These are phyloP conservation scores for Castanea crenata DNA, from an alignment of 306 rosid genomes.

Conservation along the genomic window DNA sequence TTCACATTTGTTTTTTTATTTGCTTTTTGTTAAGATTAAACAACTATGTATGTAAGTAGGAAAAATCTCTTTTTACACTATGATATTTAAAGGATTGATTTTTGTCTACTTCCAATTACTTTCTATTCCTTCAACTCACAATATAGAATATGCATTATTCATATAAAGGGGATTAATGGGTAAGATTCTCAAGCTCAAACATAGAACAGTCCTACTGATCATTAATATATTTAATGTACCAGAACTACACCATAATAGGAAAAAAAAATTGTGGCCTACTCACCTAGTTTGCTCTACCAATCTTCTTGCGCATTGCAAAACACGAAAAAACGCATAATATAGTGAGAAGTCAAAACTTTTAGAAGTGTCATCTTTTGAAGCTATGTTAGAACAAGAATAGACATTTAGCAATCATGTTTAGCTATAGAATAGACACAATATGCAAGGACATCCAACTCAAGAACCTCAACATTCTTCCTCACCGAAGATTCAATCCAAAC, in stretches of 20 bases:
- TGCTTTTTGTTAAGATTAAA: neutral
- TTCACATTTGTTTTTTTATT: neutral
- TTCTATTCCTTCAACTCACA: neutral
- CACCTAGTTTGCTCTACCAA: conserved; percentile 44
- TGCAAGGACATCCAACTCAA: too few relatives aligned
- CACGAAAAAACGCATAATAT: conserved; percentile 71
- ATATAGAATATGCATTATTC: neutral
- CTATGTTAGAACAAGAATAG: conserved; percentile 24
- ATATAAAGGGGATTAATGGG: neutral
- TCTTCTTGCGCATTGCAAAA: conserved; percentile 61
- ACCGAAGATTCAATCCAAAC: too few relatives aligned
- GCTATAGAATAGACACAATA: too few relatives aligned
- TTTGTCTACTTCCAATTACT: neutral
- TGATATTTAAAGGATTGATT: neutral
- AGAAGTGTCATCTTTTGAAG: conserved; percentile 13
- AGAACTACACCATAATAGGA: neutral
- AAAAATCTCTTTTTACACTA: neutral
- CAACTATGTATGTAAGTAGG: neutral
- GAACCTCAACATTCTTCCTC: too few relatives aligned
- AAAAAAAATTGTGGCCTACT: neutral
- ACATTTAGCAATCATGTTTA: too few relatives aligned
- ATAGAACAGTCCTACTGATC: neutral
- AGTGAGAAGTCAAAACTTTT: conserved; percentile 55
- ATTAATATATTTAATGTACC: neutral
- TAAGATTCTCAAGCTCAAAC: neutral